Percentiles rank a stretch among this genome's conserved stretches.
phyloP scores from a whole-genome alignment of 169 alveolate species.

The Plasmodium knowlesi region DNA sequence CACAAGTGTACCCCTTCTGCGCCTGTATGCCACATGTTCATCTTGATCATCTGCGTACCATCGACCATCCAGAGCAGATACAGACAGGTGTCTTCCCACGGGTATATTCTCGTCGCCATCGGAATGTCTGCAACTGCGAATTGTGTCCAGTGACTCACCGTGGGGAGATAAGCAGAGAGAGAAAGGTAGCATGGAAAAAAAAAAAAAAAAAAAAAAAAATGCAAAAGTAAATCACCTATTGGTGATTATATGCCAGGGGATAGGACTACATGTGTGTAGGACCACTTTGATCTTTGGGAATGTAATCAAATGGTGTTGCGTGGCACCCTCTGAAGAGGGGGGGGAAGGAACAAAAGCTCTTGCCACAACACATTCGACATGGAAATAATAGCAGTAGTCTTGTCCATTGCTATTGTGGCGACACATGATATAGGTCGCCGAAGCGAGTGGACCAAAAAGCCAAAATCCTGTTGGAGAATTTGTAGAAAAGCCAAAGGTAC shows the following conservation, averaged over 20 bases:
- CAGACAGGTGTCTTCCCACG: neutral
- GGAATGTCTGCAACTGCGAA: neutral
- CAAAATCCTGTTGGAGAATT: neutral
- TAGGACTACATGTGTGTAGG: neutral
- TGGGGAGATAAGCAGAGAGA: neutral
- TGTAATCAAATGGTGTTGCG: neutral
- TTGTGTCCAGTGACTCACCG: neutral
- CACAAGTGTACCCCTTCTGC: neutral
- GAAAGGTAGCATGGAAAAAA: neutral
- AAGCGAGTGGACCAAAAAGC: neutral
- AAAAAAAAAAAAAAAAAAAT: neutral
- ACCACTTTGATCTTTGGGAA: neutral
- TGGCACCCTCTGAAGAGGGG: neutral
- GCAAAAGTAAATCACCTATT: neutral
- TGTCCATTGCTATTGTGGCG: neutral
- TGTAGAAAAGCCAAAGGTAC: neutral
- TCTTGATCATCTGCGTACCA: neutral
- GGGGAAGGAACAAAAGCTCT: neutral
- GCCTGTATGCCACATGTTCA: neutral
- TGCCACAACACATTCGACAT: neutral
- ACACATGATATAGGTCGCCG: neutral
- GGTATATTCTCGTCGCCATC: neutral
- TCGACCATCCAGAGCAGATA: neutral
- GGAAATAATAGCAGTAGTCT: neutral
- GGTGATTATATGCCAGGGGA: neutral